phyloP scores from a whole-genome alignment of 2,329 filamentous ascomycete species.

The Phoma sp. region DNA sequence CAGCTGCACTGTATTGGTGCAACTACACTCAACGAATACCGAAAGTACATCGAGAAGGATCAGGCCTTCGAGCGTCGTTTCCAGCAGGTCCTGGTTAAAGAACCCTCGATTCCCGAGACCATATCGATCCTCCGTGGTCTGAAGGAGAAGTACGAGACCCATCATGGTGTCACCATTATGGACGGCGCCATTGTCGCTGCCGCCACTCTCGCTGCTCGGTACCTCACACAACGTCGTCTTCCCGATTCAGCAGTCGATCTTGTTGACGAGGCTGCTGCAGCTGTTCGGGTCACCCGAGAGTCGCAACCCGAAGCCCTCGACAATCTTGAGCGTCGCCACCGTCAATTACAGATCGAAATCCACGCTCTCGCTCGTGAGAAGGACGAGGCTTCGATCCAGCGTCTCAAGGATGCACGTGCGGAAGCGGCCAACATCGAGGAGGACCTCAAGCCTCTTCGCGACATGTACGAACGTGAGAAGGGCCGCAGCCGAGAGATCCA shows the following conservation, averaged over 20 bases:
- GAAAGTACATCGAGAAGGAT: constrained; percentile 99
- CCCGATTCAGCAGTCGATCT: constrained; percentile 97
- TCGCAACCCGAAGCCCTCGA: constrained; percentile 97
- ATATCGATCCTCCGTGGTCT: constrained; percentile 97
- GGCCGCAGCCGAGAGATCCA: constrained; percentile 90
- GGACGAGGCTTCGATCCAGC: constrained; percentile 87
- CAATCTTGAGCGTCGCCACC: constrained; percentile 86
- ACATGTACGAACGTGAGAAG: constrained; percentile 96
- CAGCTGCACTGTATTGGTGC: constrained; percentile 98
- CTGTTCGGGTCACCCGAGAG: constrained; percentile 93
- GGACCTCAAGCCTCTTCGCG: constrained; percentile 86
- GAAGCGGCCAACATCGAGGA: constrained; percentile 95
- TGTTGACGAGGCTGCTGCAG: constrained; percentile 94
- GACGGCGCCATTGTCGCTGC: constrained; percentile 92
- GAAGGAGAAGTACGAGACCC: constrained; percentile 97
- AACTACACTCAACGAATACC: constrained; percentile 92
- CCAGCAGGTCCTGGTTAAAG: constrained; percentile 97
- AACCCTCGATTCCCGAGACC: constrained; percentile 86
- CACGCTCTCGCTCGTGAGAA: constrained; percentile 93
- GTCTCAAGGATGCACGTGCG: constrained; percentile 81
- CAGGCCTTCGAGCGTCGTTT: constrained; percentile 97
- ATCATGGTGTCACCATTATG: constrained; percentile 96
- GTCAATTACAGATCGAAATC: constrained; percentile 96
- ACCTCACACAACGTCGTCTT: constrained; percentile 87
- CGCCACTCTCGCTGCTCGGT: constrained; percentile 90